Evolutionary conservation across 495 filamentous ascomycete species (phyloP).

Genomic region (Xylaria sp.): DNA sequence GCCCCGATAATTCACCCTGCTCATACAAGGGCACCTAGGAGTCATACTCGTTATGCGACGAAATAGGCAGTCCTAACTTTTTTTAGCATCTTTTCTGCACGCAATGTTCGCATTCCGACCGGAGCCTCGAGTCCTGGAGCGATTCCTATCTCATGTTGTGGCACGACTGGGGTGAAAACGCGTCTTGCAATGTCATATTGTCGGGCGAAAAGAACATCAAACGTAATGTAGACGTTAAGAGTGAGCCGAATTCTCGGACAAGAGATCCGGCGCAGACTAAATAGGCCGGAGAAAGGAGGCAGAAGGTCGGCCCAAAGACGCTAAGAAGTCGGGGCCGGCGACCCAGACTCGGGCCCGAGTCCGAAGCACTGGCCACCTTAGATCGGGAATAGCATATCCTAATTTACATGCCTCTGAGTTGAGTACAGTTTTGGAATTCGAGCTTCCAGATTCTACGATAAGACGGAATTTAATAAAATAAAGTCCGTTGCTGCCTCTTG

Average conservation of each 20-base stretch:
- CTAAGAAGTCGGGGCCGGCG: not conserved
- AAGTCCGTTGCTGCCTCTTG: not conserved
- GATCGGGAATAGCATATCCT: not conserved
- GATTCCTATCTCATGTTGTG: not conserved
- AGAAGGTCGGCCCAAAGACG: not conserved
- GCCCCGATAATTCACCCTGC: not conserved
- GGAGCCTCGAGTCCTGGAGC: too few species aligned
- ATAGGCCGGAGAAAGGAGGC: not conserved
- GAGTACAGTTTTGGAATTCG: too few species aligned
- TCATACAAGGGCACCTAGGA: not conserved
- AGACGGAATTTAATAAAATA: too few species aligned
- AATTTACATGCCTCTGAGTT: not conserved
- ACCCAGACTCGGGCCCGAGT: not conserved
- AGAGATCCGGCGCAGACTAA: not conserved
- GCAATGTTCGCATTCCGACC: too few species aligned
- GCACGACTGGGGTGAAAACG: too few species aligned
- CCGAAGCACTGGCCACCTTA: not conserved
- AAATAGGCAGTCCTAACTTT: not conserved
- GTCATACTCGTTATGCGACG: not conserved
- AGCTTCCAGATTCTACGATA: too few species aligned
- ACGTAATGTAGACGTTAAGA: not conserved
- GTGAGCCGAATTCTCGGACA: not conserved
- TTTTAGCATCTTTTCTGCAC: not conserved
- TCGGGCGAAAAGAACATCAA: not conserved
- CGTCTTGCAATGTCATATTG: not conserved